Conservation (phyloP, 1,284 basidiomycete species). For the Apiotrichum sp. region DNA sequence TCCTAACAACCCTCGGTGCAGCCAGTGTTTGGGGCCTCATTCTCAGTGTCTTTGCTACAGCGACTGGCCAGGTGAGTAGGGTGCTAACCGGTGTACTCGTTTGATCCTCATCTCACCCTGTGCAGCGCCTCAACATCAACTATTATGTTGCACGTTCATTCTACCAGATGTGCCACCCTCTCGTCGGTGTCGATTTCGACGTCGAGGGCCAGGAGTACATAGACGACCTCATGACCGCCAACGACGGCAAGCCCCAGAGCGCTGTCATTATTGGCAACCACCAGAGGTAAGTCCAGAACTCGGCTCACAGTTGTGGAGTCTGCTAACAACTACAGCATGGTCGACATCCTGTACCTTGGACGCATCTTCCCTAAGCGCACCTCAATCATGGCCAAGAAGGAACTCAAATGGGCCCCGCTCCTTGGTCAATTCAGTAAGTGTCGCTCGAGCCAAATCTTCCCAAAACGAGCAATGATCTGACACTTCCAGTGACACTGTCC, state of each 20-base stretch:
- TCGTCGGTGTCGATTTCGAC: slow-evolving; percentile 65
- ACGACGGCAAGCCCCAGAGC: slow-evolving; percentile 42
- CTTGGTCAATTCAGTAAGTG: slow-evolving; percentile 73
- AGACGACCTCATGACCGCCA: slow-evolving; percentile 52
- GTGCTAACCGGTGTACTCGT: not conserved
- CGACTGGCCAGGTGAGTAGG: slow-evolving; percentile 54
- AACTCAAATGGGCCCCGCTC: slow-evolving; percentile 74
- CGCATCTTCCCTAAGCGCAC: slow-evolving; percentile 77
- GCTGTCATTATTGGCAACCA: slow-evolving; percentile 82
- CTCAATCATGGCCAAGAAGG: slow-evolving; percentile 90
- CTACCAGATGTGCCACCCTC: slow-evolving; percentile 62
- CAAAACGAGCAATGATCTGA: not conserved
- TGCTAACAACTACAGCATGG: slow-evolving; percentile 52
- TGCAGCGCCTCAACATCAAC: slow-evolving; percentile 72
- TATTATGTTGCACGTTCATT: slow-evolving; percentile 79
- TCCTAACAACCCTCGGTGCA: slow-evolving; percentile 65
- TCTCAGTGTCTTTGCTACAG: slow-evolving; percentile 62
- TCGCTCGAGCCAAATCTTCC: not conserved
- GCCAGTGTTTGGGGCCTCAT: slow-evolving; percentile 72
- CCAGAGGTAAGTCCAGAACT: slow-evolving; percentile 54
- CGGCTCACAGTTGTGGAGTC: slow-evolving; percentile 1
- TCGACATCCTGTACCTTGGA: slow-evolving; percentile 79
- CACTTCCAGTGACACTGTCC: slow-evolving; percentile 60
- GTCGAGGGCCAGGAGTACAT: slow-evolving; percentile 85
- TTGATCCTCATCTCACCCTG: not conserved